Base-by-base conservation (phyloP, 305 asterid species). In the Fraxinus albicans region DNA sequence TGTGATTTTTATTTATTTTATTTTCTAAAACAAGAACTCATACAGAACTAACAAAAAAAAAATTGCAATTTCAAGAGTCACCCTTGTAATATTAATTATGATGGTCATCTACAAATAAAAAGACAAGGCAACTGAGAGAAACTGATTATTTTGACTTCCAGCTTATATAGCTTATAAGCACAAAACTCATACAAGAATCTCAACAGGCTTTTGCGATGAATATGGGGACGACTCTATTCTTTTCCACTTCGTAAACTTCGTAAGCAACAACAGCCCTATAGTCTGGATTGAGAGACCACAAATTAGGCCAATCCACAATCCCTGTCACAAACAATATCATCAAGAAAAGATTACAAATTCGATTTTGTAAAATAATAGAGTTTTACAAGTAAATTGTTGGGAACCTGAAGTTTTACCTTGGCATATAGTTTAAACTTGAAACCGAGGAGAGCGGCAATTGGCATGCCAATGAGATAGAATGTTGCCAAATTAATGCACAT, bases 231-330 rank as follows among this genome's bases (percentile, higher is more conserved):
- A 50, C 21, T 50, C 19, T 13, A 88, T 77, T 79, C 82, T 88
- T 23, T 33, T 67, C 95, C 93, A 89, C 72, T 84, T 89, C 1
- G 86, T 86, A 47, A 84, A 86, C 82, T 78, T 82, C 8, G 94
- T 65, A 13, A 91, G 90, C 83, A 92, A 80, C 79, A 87, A 40
- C 29, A 92, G 84, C 6, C 93, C 89, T 2, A 76, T 78, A 36
- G 80, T 77, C 83, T 90, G 95, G 76, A 83, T 83, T 53, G 86
- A 69, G 29, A 89, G 75, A 4, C 94, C 95, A 82, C 93, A 87
- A 27, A 90, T 82, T 50, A 88, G 82, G 4, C 95, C 95, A 23
- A 92, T 81, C 94, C 94, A 91, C 40, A 90, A 76, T 4, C 94
- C 94, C 94, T 91, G 86, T 7, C 0, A 40, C 44, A 69, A 69